Evolutionary conservation across 148 eudicot genomes (phyloP), one percentile per base, ranked within the genome.

Genomic region (Persicaria tinctoria): DNA sequence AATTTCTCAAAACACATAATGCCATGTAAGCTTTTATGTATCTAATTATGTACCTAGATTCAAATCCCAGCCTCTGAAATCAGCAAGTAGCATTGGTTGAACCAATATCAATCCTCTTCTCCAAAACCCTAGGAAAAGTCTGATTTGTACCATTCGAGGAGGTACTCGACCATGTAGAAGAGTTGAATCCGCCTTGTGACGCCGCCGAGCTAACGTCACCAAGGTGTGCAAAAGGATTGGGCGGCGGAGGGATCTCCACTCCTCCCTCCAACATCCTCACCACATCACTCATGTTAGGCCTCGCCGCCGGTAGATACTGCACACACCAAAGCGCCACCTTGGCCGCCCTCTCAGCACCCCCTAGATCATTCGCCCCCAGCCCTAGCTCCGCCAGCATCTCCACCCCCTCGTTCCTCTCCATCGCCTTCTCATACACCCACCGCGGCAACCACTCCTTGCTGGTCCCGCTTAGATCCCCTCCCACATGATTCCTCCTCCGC

Each of bases 291-390:
- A n/a, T n/a, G n/a, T n/a, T n/a, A n/a, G n/a, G n/a, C 82, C 85
- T 70, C 4, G 72, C 51, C 55, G 75, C 47, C 2, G 82, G 82
- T 70, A 79, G 62, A 14, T 74, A 74, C 50, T 82, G 85, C 1
- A 82, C 80, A 51, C 85, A 82, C 85, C 80, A 79, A 9, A 82
- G 76, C 4, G 80, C 82, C 23, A 79, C 85, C 72, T 66, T 76
- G n/a, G 72, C 73, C 80, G 75, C 79, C 44, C 78, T 63, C 74
- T 70, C 74, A 4, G 80, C 80, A 63, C 14, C 79, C 78, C 32
- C 45, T 79, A 5, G 46, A 64, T 70, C 76, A 48, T 54, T 69
- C 3, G 55, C 76, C 5, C 27, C 59, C 1, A 79, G 20, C 3
- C 80, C 80, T 7, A 78, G 46, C 14, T 38, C 12, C 38, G 73